Conservation (phyloP, 1,284 basidiomycete genomes). For the Leccinum fuscescens region DNA sequence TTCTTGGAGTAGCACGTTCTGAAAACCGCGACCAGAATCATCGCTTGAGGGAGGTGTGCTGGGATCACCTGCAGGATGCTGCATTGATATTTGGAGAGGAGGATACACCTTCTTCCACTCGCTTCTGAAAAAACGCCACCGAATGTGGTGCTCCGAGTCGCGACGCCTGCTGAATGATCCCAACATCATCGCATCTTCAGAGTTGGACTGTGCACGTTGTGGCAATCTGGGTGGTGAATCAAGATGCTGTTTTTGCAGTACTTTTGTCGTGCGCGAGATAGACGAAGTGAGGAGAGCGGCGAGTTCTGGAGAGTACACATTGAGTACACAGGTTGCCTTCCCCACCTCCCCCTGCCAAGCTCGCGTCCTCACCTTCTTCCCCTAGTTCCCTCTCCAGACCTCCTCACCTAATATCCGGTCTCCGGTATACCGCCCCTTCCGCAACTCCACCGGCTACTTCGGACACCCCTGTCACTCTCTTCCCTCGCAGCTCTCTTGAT, state of each 20-base stretch:
- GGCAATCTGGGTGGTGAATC: slow-evolving; percentile 55
- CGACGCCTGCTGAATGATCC: slow-evolving; percentile 70
- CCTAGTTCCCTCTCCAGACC: no score
- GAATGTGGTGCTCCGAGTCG: slow-evolving; percentile 56
- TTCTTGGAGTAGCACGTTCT: slow-evolving; percentile 45
- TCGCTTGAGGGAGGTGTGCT: slow-evolving; percentile 11
- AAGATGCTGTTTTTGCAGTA: slow-evolving; percentile 41
- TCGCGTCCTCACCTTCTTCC: no score
- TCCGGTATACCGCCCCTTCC: no score
- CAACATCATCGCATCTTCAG: slow-evolving; percentile 57
- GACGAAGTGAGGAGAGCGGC: slow-evolving; percentile 56
- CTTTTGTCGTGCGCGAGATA: slow-evolving; percentile 47
- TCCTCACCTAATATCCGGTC: no score
- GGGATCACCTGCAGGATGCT: slow-evolving; percentile 2
- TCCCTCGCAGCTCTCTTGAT: slow-evolving; percentile 47
- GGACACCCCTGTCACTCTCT: no score
- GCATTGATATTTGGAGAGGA: slow-evolving; percentile 50
- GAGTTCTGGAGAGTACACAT: slow-evolving; percentile 48
- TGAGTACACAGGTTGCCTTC: no score
- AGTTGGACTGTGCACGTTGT: slow-evolving; percentile 51
- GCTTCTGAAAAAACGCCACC: slow-evolving; percentile 60
- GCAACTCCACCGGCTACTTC: no score
- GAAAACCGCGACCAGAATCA: slow-evolving; percentile 42
- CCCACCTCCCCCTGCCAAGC: no score
- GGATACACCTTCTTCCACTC: slow-evolving; percentile 57